Evolutionary conservation across 2,329 filamentous ascomycete species (phyloP).

Genomic region (Cladophialophora psammophila): DNA sequence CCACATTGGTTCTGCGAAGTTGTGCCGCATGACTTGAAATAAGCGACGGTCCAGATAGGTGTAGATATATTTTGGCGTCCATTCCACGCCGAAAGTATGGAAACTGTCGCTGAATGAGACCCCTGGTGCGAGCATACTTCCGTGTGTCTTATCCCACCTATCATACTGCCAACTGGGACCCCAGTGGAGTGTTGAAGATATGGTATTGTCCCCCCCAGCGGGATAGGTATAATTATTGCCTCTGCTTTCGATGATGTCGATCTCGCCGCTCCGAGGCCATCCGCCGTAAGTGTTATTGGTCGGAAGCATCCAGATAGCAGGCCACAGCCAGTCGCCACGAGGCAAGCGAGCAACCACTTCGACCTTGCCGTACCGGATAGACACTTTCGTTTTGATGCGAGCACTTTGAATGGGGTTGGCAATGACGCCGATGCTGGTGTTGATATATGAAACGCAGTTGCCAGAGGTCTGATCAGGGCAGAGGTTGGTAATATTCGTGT

Average conservation of each 20-base stretch:
- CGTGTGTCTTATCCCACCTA: too few relatives aligned
- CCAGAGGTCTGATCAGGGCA: slow-evolving; percentile 71
- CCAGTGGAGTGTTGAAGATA: slow-evolving; percentile 59
- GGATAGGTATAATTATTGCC: slow-evolving; percentile 55
- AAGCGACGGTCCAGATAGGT: slow-evolving; percentile 57
- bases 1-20: too few relatives aligned
- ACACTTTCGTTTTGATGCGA: slow-evolving; percentile 57
- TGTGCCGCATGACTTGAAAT: slow-evolving; percentile 24
- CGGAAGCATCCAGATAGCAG: slow-evolving; percentile 61
- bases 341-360: slow-evolving; percentile 64
- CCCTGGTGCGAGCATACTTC: too few relatives aligned
- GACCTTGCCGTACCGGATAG: slow-evolving; percentile 59
- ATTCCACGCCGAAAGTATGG: slow-evolving; percentile 63
- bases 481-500: slow-evolving; percentile 72
- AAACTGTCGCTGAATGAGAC: slow-evolving; percentile 42
- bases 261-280: slow-evolving; percentile 63
- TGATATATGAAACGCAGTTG: slow-evolving; percentile 51
- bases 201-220: slow-evolving; percentile 53
- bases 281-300: slow-evolving; percentile 54
- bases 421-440: too few relatives aligned
- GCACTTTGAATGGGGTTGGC: slow-evolving; percentile 58
- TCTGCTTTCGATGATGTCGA: slow-evolving; percentile 60
- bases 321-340: slow-evolving; percentile 64
- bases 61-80: slow-evolving; percentile 61
- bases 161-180: slow-evolving; percentile 40